Evolutionary conservation across 371 early-diverging fungal genomes (phyloP).

Genomic region (Syncephalastrum racemosum): DNA sequence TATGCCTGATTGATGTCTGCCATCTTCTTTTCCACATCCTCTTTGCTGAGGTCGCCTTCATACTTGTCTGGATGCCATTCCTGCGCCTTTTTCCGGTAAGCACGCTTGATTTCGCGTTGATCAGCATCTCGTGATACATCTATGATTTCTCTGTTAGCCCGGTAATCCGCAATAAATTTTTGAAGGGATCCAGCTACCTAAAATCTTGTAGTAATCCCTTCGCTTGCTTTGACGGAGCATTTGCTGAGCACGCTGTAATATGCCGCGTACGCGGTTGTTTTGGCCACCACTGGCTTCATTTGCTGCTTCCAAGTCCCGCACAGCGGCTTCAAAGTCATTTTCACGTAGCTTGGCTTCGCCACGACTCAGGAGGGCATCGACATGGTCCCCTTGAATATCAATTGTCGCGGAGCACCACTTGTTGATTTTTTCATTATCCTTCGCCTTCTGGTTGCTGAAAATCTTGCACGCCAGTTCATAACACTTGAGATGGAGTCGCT

Average conservation of each 20-base stretch:
- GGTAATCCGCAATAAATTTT: neutral
- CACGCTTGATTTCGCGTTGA: constrained; percentile 85
- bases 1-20: constrained; percentile 92
- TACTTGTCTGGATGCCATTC: constrained; percentile 92
- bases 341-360: constrained; percentile 68
- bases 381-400: constrained; percentile 60
- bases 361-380: constrained; percentile 67
- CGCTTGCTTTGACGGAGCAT: constrained; percentile 70
- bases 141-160: neutral
- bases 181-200: constrained; percentile 45
- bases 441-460: constrained; percentile 53
- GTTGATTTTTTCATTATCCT: constrained; percentile 42
- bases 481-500: constrained; percentile 53
- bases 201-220: constrained; percentile 93
- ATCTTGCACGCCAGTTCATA: constrained; percentile 64
- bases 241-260: constrained; percentile 65
- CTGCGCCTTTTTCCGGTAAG: constrained; percentile 87
- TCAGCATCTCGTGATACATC: constrained; percentile 76
- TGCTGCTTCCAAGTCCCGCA: constrained; percentile 70
- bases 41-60: constrained; percentile 73
- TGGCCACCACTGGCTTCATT: constrained; percentile 60
- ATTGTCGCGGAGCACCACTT: constrained; percentile 63
- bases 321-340: constrained; percentile 77
- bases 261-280: constrained; percentile 58
- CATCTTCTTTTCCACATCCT: constrained; percentile 88